A percentile compares a stretch with the other conserved stretches of the same genome.
These are phyloP conservation scores for Phytopythium oedochilum DNA, from an alignment of 352 stramenopile species.

Conservation along the genomic window DNA sequence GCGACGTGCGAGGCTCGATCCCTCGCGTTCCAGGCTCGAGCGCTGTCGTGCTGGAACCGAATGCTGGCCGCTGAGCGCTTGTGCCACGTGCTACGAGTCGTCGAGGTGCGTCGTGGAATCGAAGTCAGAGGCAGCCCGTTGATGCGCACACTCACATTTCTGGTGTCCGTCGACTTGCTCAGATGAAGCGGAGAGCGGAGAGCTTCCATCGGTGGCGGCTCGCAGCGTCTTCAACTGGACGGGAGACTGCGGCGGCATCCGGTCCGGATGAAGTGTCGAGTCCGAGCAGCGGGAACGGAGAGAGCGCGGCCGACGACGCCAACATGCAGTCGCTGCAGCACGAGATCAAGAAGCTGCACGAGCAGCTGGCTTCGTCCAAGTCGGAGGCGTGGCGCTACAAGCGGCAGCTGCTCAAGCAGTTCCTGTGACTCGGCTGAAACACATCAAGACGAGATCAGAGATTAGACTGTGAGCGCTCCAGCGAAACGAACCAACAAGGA, in stretches of 20 bases:
- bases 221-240: neutral
- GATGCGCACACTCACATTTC: neutral
- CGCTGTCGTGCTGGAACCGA: constrained; percentile 56
- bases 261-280: neutral
- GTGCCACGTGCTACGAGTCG: constrained; percentile 31
- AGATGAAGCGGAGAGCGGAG: constrained; percentile 34
- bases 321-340: constrained; percentile 33
- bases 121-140: neutral
- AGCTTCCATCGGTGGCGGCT: constrained; percentile 34
- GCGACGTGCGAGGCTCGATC: constrained; percentile 28
- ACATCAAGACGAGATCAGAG: neutral
- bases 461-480: neutral
- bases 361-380: constrained; percentile 62
- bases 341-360: constrained; percentile 66
- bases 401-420: constrained; percentile 73
- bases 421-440: constrained; percentile 22
- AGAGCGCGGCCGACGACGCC: constrained; percentile 17
- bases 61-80: constrained; percentile 64
- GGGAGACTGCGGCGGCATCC: neutral
- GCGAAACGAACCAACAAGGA: too few species aligned
- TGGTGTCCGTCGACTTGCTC: too few species aligned
- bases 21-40: constrained; percentile 36
- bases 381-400: constrained; percentile 75
- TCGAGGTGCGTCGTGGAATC: constrained; percentile 17
- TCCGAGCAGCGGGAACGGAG: neutral